Percentiles rank a stretch among this genome's conserved stretches.
Evolutionary conservation across 805 yeast species (phyloP).

Genomic region (Wickerhamiella sorbophila): DNA sequence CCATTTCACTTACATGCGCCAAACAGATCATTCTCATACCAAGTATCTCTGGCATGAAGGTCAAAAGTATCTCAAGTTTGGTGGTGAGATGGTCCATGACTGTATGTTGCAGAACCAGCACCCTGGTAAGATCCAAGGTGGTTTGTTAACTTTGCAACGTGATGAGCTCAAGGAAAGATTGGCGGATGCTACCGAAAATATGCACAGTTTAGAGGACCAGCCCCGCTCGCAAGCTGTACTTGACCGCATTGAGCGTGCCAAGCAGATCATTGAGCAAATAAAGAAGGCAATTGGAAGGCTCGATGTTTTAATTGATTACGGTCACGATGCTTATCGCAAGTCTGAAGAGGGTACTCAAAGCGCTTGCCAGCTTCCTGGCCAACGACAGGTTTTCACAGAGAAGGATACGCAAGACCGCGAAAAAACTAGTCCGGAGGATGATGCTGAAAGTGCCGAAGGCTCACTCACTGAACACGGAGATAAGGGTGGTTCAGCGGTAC

Average conservation of each 20-base stretch:
- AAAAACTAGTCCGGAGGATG: background rate
- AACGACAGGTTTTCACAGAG: background rate
- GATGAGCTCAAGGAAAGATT: conserved; percentile 22
- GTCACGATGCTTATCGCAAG: background rate
- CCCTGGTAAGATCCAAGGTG: conserved; percentile 20
- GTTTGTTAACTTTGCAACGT: conserved; percentile 19
- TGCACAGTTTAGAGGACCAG: conserved; percentile 20
- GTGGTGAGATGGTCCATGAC: conserved; percentile 42
- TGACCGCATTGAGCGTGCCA: conserved; percentile 1
- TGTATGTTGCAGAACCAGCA: conserved; percentile 34
- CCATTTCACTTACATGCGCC: conserved; percentile 51
- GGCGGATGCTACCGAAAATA: conserved; percentile 21
- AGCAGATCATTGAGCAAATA: conserved; percentile 3
- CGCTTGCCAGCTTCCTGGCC: background rate
- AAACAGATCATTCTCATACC: conserved; percentile 36
- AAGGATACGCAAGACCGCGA: background rate
- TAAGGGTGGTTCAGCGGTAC: background rate
- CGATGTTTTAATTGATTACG: background rate
- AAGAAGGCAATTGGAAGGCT: background rate
- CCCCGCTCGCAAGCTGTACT: conserved; percentile 4
- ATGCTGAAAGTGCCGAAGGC: no score
- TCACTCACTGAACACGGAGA: background rate
- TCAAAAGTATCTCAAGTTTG: conserved; percentile 31
- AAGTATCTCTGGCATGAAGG: conserved; percentile 21
- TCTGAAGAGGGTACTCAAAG: background rate